These are phyloP conservation scores for Exophiala xenobiotica DNA, from an alignment of 2,329 filamentous ascomycete species.

Conservation along the genomic window DNA sequence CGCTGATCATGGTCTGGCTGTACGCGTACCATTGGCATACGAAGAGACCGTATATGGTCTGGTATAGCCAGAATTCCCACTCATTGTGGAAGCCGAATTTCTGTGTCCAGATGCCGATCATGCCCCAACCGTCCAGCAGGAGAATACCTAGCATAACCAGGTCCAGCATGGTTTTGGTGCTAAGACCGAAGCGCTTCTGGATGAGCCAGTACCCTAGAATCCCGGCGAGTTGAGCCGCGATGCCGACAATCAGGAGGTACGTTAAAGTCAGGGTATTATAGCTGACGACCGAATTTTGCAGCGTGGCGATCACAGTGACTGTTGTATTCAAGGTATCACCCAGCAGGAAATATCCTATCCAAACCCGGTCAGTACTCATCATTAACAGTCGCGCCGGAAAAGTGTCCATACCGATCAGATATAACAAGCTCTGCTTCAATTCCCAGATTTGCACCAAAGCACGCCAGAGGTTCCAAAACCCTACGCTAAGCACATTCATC, in stretches of 20 bases:
- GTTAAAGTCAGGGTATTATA: constrained; percentile 66
- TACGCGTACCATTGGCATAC: constrained; percentile 68
- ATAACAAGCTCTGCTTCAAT: constrained; percentile 64
- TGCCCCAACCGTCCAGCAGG: constrained; percentile 58
- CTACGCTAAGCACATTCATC: constrained; percentile 54
- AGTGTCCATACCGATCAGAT: constrained; percentile 54
- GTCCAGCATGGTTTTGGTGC: constrained; percentile 69
- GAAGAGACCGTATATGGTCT: constrained; percentile 62
- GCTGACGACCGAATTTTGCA: constrained; percentile 64
- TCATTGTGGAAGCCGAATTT: constrained; percentile 54
- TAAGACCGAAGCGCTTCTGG: constrained; percentile 59
- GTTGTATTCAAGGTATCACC: constrained; percentile 71
- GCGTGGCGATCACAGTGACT: constrained; percentile 64
- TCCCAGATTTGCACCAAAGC: constrained; percentile 62
- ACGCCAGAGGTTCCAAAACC: constrained; percentile 61
- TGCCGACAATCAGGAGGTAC: constrained; percentile 66
- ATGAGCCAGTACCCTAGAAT: constrained; percentile 63
- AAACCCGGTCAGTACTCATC: not conserved
- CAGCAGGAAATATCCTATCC: constrained; percentile 60
- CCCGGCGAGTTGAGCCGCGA: constrained; percentile 61
- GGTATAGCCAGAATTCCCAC: constrained; percentile 55
- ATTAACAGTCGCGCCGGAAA: not conserved
- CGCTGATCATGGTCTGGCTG: constrained; percentile 68
- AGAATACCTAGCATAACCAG: constrained; percentile 61
- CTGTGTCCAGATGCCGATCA: constrained; percentile 59